Evolutionary conservation across 129 eudicot genomes (phyloP).

Genomic region (Apium graveolens): DNA sequence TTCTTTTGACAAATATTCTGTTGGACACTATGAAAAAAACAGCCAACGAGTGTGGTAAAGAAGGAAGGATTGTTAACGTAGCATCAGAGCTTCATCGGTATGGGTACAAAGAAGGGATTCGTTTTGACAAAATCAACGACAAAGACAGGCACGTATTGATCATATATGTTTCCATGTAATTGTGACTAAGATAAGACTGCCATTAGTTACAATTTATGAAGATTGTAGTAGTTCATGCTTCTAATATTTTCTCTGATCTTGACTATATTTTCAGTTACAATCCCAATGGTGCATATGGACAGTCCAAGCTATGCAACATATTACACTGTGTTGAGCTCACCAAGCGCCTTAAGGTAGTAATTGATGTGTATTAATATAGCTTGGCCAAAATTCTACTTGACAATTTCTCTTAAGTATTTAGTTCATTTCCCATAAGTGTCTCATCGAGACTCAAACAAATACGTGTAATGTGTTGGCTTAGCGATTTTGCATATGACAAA

Average conservation of each 20-base stretch:
- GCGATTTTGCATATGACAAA: neutral
- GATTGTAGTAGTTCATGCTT: neutral
- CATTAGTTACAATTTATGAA: too few relatives aligned
- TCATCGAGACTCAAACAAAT: neutral
- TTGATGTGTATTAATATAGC: neutral
- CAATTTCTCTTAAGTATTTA: neutral
- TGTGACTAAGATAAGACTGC: neutral
- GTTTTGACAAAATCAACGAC: slow-evolving; percentile 75
- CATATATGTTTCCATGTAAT: neutral
- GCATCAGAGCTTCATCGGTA: slow-evolving; percentile 64
- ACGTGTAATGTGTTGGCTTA: neutral
- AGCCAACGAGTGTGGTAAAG: slow-evolving; percentile 49
- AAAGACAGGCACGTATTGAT: slow-evolving; percentile 35
- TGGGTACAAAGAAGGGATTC: slow-evolving; percentile 63
- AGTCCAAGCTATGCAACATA: slow-evolving; percentile 78
- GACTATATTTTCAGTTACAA: slow-evolving; percentile 38
- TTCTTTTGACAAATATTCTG: slow-evolving; percentile 72
- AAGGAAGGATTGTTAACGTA: slow-evolving; percentile 73
- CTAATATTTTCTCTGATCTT: neutral
- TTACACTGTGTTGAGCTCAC: slow-evolving; percentile 79
- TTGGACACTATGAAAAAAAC: slow-evolving; percentile 77
- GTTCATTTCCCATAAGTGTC: neutral
- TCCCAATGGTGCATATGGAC: slow-evolving; percentile 10
- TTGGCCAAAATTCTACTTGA: neutral
- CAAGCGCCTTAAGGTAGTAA: slow-evolving; percentile 55